A percentile compares a stretch with the other conserved stretches of the same genome.
Conservation (phyloP, 768 basidiomycete species). For the Mycena galopus region DNA sequence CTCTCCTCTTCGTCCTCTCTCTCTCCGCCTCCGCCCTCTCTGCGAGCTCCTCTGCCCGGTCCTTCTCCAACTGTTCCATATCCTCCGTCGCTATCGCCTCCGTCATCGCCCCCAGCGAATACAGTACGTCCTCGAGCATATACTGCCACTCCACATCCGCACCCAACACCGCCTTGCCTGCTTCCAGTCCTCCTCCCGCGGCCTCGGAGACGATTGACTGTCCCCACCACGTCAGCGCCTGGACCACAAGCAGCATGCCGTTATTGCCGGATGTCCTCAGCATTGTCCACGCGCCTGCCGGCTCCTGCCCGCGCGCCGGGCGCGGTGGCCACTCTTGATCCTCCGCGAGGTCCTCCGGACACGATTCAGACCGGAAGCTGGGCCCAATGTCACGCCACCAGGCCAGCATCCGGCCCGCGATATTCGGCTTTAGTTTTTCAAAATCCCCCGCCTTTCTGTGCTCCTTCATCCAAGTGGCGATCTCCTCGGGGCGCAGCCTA, state of each 20-base stretch:
- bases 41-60: background rate
- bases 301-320: background rate
- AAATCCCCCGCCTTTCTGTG: background rate
- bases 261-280: background rate
- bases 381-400: conserved; percentile 24
- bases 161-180: background rate
- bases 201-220: conserved; percentile 2
- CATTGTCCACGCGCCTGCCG: background rate
- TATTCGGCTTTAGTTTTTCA: background rate
- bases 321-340: background rate
- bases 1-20: background rate
- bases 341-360: background rate
- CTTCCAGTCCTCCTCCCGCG: background rate
- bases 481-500: background rate
- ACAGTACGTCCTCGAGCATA: conserved; percentile 6
- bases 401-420: background rate
- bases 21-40: background rate
- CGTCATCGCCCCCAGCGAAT: background rate
- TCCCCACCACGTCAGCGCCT: conserved; percentile 15
- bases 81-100: background rate
- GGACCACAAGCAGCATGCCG: background rate
- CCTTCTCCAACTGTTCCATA: background rate
- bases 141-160: background rate
- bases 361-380: background rate
- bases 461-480: conserved; percentile 22